Evolutionary conservation across 164 flowering plant genomes (phyloP), one percentile per base, ranked within the genome.

Genomic region (Vitis rotundifolia): DNA sequence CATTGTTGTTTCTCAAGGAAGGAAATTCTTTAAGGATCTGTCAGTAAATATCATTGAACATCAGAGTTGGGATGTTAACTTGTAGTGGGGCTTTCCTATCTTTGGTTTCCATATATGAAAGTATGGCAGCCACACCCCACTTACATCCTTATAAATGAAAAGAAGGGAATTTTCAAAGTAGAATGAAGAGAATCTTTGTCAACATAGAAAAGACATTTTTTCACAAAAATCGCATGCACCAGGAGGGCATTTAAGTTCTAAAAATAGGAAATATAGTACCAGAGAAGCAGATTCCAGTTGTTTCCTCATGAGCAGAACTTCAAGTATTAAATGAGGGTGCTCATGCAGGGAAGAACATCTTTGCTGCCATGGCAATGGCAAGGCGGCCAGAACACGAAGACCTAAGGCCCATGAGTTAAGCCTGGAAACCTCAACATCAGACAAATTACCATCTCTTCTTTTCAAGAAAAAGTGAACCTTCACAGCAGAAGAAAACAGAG

Each of bases 291-390:
- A 93, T 68, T 91, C 90, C 59, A 96, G 85, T 77, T 96, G 99
- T 73, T 96, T 96, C 80, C 97, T 83, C 99, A 96, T 96, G 76
- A 96, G 82, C 68, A 96, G 83, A 76, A 93, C 99, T 77, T 96
- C 99, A 71, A 96, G 63, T 61, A 96, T 93, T 81, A 93, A 79
- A 73, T 89, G 92, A 68, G 99, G 99, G 73, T 93, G 91, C 75
- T 91, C 99, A 82, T 96, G 99, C 66, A 96, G 79, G 2, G 99
- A 84, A 66, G 99, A 96, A 77, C 98, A 96, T 49, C 92, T 81
- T 81, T 96, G 99, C 82, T 93, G 99, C 98, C 98, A 96, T 72
- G 97, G 97, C 78, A 96, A 71, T 61, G 99, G 99, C 83, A 96
- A 84, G 60, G 94, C 86, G 67, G 94, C 91, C 68, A 96, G 81